phyloP scores from a whole-genome alignment of 78 protist species.

The Polysphondylium violaceum region DNA sequence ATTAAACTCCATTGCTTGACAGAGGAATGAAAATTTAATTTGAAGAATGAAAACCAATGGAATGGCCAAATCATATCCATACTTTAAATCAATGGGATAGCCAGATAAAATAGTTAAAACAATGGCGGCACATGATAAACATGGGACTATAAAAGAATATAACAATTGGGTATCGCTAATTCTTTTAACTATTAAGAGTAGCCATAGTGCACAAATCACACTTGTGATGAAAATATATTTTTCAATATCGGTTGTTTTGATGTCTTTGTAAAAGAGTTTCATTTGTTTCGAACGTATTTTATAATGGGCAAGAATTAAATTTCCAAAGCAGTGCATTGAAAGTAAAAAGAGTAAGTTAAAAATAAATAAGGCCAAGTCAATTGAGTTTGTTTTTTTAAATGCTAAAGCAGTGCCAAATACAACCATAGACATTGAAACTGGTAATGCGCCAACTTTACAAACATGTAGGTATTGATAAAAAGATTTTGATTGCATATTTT shows the following conservation, averaged over 20 bases:
- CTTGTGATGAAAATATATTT: no score
- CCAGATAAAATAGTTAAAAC: neutral
- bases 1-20: neutral
- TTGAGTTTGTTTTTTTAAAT: neutral
- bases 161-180: no score
- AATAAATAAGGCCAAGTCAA: conserved; percentile 12
- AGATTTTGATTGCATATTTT: neutral
- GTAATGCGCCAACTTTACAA: conserved; percentile 8
- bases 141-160: no score
- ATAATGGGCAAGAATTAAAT: no score
- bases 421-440: conserved; percentile 8
- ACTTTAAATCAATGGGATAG: conserved; percentile 2
- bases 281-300: no score
- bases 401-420: conserved; percentile 18
- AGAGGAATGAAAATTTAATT: neutral
- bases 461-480: neutral
- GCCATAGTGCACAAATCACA: no score
- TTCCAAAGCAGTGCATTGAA: neutral
- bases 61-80: conserved; percentile 10
- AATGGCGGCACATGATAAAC: neutral
- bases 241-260: no score
- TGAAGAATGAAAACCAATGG: neutral
- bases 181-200: no score
- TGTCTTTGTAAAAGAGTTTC: no score
- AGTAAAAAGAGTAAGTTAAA: neutral